phyloP scores from a whole-genome alignment of 148 eudicot species.

The Silene conica region DNA sequence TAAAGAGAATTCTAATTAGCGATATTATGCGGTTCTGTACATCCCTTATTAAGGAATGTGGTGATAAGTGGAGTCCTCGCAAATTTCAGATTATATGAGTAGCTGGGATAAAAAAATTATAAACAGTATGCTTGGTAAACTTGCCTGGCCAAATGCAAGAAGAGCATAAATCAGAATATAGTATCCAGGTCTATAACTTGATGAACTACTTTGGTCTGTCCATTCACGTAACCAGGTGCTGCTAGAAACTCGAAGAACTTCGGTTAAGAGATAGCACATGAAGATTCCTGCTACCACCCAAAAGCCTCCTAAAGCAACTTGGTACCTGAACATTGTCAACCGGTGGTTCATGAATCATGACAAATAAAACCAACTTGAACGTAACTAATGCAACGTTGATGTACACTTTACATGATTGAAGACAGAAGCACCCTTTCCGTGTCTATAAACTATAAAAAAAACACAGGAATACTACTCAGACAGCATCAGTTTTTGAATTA shows the following conservation, averaged over 20 bases:
- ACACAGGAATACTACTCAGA: not conserved
- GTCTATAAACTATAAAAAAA: not conserved
- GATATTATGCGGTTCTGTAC: not conserved
- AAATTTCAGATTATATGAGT: not conserved
- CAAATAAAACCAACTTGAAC: not conserved
- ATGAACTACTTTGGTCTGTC: constrained; percentile 54
- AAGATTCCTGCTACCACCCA: constrained; percentile 55
- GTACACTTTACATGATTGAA: not conserved
- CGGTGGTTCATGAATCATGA: not conserved
- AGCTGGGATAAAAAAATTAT: not conserved
- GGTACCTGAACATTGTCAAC: constrained; percentile 39
- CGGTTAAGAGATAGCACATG: constrained; percentile 54
- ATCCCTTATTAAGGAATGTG: not conserved
- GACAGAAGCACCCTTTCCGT: not conserved
- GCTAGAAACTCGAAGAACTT: constrained; percentile 60
- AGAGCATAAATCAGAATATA: constrained; percentile 50
- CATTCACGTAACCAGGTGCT: constrained; percentile 76
- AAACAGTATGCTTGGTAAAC: not conserved
- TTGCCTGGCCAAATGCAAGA: constrained; percentile 60
- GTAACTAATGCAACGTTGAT: not conserved
- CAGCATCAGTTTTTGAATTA: not conserved
- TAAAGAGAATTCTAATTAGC: not conserved
- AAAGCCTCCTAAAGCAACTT: constrained; percentile 57
- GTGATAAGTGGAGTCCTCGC: not conserved
- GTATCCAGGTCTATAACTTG: constrained; percentile 39